A percentile compares a stretch with the other conserved stretches of the same genome.
These are phyloP conservation scores for Penicillium frequentans DNA, from an alignment of 2,329 filamentous ascomycete genomes.

Conservation along the genomic window DNA sequence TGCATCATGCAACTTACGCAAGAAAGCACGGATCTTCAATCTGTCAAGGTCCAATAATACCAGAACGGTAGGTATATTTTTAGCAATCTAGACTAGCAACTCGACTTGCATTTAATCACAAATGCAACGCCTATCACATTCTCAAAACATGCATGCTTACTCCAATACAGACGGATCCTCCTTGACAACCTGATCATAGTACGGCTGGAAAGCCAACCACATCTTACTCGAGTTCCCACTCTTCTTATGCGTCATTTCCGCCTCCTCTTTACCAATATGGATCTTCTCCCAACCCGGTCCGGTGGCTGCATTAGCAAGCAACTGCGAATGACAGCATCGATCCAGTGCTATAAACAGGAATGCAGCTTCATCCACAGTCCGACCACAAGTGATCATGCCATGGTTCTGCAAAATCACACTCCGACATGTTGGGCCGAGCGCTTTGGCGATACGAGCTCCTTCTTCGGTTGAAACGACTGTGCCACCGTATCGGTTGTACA, in stretches of 20 bases:
- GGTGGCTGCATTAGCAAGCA: conserved; percentile 54
- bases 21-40: neutral
- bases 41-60: neutral
- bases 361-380: conserved; percentile 69
- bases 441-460: conserved; percentile 60
- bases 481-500: conserved; percentile 64
- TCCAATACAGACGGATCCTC: neutral
- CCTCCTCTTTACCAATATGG: conserved; percentile 7
- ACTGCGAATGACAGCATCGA: conserved; percentile 64
- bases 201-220: conserved; percentile 1
- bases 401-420: conserved; percentile 67
- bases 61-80: neutral
- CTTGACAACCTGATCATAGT: neutral
- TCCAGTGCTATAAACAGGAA: conserved; percentile 63
- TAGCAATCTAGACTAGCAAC: neutral
- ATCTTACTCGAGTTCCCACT: conserved; percentile 3
- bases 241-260: neutral
- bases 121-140: too few species aligned
- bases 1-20: too few species aligned
- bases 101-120: too few species aligned
- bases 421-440: conserved; percentile 58
- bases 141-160: neutral
- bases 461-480: conserved; percentile 62
- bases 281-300: conserved; percentile 55
- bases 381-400: conserved; percentile 66